Conservation (phyloP, 768 basidiomycete species). For the Gymnopilus junonius region DNA sequence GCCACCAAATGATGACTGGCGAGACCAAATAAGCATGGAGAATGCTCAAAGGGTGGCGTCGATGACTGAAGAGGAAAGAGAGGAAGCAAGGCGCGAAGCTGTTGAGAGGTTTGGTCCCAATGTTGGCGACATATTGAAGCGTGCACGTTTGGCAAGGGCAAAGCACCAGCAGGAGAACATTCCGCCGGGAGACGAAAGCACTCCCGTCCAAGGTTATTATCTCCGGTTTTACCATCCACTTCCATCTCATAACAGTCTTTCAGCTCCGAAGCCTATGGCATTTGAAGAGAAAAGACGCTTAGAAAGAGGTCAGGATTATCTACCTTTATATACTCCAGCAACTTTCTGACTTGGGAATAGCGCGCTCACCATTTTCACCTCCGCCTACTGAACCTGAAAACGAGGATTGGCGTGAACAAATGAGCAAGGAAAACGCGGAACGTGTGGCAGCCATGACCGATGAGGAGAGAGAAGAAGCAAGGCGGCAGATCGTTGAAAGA, state of each 20-base stretch:
- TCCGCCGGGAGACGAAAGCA: neutral
- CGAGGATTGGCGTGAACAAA: constrained; percentile 56
- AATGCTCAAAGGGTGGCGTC: constrained; percentile 62
- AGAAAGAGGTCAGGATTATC: neutral
- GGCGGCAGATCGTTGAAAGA: constrained; percentile 65
- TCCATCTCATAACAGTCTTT: neutral
- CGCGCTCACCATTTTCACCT: neutral
- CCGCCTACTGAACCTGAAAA: constrained; percentile 9
- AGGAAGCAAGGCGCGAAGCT: constrained; percentile 67
- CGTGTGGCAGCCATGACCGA: constrained; percentile 70
- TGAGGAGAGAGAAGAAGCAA: constrained; percentile 70
- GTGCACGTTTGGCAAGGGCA: constrained; percentile 53
- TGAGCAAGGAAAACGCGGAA: constrained; percentile 68
- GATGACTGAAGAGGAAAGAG: constrained; percentile 77
- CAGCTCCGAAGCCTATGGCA: neutral
- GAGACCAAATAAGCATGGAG: constrained; percentile 64
- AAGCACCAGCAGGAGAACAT: constrained; percentile 13
- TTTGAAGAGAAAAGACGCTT: neutral
- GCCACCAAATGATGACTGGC: constrained; percentile 45
- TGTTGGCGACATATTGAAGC: constrained; percentile 63
- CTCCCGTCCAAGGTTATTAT: neutral
- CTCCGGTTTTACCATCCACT: neutral
- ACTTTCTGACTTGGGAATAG: neutral
- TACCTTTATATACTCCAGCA: neutral
- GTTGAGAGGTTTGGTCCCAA: constrained; percentile 73